phyloP scores from a whole-genome alignment of 2,329 filamentous ascomycete genomes.

The Helotiales sp. region DNA sequence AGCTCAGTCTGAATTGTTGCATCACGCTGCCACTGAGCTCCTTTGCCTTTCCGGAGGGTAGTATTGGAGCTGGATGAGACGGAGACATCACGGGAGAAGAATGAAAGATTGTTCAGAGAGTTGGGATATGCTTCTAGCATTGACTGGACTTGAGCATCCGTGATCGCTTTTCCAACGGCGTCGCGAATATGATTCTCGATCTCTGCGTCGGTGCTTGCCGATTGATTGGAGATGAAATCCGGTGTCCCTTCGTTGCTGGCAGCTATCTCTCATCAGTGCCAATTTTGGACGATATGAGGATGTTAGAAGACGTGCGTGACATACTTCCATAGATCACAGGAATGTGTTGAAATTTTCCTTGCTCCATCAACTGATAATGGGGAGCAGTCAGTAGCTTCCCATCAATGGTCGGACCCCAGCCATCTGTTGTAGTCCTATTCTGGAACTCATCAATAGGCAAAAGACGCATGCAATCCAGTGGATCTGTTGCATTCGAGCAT shows the following conservation, averaged over 20 bases:
- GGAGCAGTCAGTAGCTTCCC: constrained; percentile 13
- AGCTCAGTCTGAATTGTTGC: constrained; percentile 45
- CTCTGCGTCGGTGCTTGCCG: constrained; percentile 9
- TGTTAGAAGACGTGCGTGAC: background rate
- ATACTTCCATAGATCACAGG: constrained; percentile 48
- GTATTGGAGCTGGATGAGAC: constrained; percentile 32
- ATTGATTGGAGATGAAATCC: constrained; percentile 15
- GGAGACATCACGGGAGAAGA: constrained; percentile 10
- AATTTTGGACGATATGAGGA: too few relatives aligned
- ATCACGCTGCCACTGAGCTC: constrained; percentile 43
- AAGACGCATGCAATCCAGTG: constrained; percentile 46
- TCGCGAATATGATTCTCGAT: constrained; percentile 1
- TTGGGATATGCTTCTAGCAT: constrained; percentile 8
- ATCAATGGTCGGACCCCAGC: constrained; percentile 17
- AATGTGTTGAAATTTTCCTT: constrained; percentile 51
- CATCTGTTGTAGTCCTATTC: constrained; percentile 17
- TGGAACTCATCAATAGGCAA: constrained; percentile 45
- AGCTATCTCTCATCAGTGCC: background rate
- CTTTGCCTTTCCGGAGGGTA: constrained; percentile 28
- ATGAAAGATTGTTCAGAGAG: constrained; percentile 15
- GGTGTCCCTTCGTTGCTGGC: constrained; percentile 17
- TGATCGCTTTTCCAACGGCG: constrained; percentile 7
- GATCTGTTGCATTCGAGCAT: constrained; percentile 37
- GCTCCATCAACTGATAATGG: constrained; percentile 38
- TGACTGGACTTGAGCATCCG: constrained; percentile 7